Base-by-base conservation (phyloP, 108 stramenopile species). In the Conticribra guillardii region DNA sequence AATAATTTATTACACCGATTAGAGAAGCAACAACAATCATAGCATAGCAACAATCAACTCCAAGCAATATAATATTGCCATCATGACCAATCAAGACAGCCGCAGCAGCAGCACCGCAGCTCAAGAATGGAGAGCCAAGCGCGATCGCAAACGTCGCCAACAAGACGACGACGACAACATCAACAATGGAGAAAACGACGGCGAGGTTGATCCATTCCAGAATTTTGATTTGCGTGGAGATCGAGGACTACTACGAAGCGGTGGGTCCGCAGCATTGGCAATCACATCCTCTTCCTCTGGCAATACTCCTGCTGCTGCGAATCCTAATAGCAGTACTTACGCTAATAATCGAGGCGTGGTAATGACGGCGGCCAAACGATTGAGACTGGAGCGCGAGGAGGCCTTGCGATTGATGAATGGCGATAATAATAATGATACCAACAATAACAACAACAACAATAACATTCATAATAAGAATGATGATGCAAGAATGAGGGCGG, bases 301-400 rank as follows among this genome's bases (percentile, higher is more conserved):
- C 37, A 11, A 33, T 47, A 28, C 26, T 24, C 24, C 37, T 33
- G 69, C 26, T 2, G 9, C 37, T 24, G 37, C 8, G 37, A 41
- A n/a, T n/a, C n/a, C n/a, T n/a, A n/a, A n/a, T n/a, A n/a, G n/a
- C n/a, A n/a, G n/a, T n/a, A n/a, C n/a, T n/a, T n/a, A n/a, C n/a
- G n/a, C n/a, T n/a, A n/a, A n/a, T n/a, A n/a, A n/a, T n/a, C n/a
- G 37, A 5, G 37, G 37, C 37, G 37, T 41, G 37, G 49, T 33
- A 16, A 60, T 79, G 66, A 78, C 84, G 33, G 84, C 84, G 8
- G 84, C 80, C 44, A 82, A 82, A 52, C 80, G 84, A 37, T 45
- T 81, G n/a, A 46, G 81, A 48, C 32, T 74, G 54, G 84, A 84
- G 54, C 64, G 81, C 17, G 84, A 84, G 70, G 74, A 79, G 69